These are phyloP conservation scores for Catunica adiposa DNA, from an alignment of 2,329 filamentous ascomycete species.

Conservation along the genomic window DNA sequence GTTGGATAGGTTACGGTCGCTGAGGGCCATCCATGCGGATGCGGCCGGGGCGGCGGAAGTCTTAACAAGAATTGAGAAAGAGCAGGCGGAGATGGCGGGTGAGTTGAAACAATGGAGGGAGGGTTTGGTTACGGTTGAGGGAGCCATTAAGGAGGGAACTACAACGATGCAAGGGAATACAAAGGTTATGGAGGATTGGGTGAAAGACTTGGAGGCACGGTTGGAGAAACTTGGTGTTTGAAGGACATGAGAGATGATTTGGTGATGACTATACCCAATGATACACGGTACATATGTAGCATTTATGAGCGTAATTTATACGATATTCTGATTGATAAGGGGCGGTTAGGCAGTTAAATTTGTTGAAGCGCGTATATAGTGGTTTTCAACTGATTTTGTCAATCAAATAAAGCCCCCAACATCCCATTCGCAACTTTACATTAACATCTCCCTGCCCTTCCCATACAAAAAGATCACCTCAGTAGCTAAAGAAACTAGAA, in stretches of 20 bases:
- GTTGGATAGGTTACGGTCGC: slow-evolving; percentile 67
- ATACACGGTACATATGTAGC: neutral
- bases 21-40: slow-evolving; percentile 71
- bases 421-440: too few relatives aligned
- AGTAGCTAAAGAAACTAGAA: neutral
- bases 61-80: slow-evolving; percentile 58
- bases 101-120: slow-evolving; percentile 80
- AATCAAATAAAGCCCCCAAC: too few relatives aligned
- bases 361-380: too few relatives aligned
- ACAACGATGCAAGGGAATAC: slow-evolving; percentile 61
- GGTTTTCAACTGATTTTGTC: too few relatives aligned
- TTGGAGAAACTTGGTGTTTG: slow-evolving; percentile 33
- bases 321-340: neutral
- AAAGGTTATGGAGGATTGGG: slow-evolving; percentile 73
- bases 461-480: neutral
- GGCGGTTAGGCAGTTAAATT: neutral
- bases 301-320: slow-evolving; percentile 1
- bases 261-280: slow-evolving; percentile 4
- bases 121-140: slow-evolving; percentile 63
- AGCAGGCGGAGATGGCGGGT: slow-evolving; percentile 63
- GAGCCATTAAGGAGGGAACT: slow-evolving; percentile 53
- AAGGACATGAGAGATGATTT: neutral
- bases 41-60: slow-evolving; percentile 68
- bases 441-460: neutral
- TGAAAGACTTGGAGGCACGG: slow-evolving; percentile 68